A percentile compares a stretch with the other conserved stretches of the same genome.
Evolutionary conservation across 345 rosid species (phyloP).

Genomic region (Brassica carinata): DNA sequence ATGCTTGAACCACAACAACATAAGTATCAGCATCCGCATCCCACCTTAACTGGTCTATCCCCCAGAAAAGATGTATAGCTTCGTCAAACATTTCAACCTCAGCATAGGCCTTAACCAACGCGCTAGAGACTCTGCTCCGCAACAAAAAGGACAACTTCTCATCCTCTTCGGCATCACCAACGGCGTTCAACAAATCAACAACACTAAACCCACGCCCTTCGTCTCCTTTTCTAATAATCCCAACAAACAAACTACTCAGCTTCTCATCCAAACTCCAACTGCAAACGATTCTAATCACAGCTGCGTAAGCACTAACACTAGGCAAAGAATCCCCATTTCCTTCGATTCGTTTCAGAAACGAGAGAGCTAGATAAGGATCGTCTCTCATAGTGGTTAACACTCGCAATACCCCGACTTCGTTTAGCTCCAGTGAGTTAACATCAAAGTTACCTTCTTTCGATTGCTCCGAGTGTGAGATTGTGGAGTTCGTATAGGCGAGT

Average conservation of each 20-base stretch:
- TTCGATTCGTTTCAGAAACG: constrained; percentile 48
- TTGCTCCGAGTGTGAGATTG: constrained; percentile 31
- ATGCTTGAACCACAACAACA: constrained; percentile 56
- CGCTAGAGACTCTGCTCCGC: constrained; percentile 44
- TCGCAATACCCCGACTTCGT: constrained; percentile 43
- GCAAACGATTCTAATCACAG: constrained; percentile 51
- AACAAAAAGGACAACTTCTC: constrained; percentile 32
- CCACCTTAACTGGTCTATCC: constrained; percentile 51
- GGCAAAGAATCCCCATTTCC: constrained; percentile 48
- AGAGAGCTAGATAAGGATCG: constrained; percentile 58
- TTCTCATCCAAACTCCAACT: constrained; percentile 46
- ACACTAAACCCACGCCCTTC: constrained; percentile 39
- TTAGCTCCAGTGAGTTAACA: constrained; percentile 34
- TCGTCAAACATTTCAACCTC: constrained; percentile 53
- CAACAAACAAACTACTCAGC: constrained; percentile 44
- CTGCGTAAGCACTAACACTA: constrained; percentile 51
- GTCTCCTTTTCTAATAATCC: constrained; percentile 43
- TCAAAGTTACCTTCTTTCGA: constrained; percentile 8
- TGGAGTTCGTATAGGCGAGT: constrained; percentile 33
- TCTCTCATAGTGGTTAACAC: constrained; percentile 41
- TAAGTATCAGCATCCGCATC: constrained; percentile 52
- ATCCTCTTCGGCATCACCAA: constrained; percentile 34
- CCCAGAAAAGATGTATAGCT: constrained; percentile 46
- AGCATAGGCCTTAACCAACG: constrained; percentile 57
- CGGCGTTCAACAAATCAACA: constrained; percentile 45